A percentile compares a stretch with the other conserved stretches of the same genome.
Evolutionary conservation across 139 green algal genomes (phyloP).

Genomic region (Auxenochlorella pyrenoidosa): DNA sequence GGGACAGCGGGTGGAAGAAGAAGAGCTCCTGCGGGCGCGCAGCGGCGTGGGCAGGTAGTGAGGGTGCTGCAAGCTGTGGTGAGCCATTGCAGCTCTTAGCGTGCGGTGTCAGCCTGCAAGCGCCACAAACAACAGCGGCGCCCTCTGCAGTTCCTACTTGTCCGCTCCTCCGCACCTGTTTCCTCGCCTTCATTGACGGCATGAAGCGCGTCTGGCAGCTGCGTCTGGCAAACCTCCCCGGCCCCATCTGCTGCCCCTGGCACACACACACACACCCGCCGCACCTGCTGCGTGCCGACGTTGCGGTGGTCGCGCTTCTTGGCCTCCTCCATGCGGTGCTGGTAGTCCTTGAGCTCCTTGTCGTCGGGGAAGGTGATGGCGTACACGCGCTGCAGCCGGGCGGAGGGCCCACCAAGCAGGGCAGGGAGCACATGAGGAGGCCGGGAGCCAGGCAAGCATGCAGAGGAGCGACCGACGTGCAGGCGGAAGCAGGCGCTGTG

Average conservation of each 20-base stretch:
- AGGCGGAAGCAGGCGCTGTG: neutral
- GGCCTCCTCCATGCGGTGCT: conserved; percentile 93
- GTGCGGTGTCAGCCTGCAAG: no score
- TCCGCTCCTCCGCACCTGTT: no score
- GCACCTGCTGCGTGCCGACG: conserved; percentile 77
- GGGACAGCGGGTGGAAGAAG: conserved; percentile 95
- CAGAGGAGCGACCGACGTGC: neutral
- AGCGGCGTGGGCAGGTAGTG: neutral
- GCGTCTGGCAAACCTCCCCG: no score
- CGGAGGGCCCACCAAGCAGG: neutral
- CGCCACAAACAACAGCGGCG: no score
- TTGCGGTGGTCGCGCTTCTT: conserved; percentile 98
- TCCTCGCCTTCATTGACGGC: no score
- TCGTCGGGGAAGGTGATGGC: conserved; percentile 96
- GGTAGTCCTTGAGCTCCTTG: conserved; percentile 96
- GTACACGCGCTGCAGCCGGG: conserved; percentile 90
- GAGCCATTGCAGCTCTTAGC: no score
- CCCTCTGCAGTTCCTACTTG: no score
- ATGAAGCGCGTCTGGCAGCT: no score
- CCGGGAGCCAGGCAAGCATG: neutral
- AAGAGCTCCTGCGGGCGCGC: conserved; percentile 85
- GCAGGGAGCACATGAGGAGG: neutral
- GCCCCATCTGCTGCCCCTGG: no score
- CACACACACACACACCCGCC: no score
- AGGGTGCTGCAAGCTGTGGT: no score